Base-by-base conservation (phyloP, 2,329 filamentous ascomycete genomes). In the Diaporthe capsici region DNA sequence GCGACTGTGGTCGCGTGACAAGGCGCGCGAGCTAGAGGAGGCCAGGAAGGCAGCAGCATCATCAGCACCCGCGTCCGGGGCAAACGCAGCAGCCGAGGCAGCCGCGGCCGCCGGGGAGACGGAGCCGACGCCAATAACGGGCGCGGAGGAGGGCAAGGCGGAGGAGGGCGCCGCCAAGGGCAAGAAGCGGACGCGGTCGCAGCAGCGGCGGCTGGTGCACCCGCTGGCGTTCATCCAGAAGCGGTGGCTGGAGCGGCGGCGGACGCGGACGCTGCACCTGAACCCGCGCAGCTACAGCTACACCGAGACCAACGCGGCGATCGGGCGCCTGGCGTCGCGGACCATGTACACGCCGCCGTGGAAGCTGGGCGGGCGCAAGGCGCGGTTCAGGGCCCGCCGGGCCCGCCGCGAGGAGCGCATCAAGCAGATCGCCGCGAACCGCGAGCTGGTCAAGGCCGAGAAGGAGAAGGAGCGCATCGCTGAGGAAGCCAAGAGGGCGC, bases 301-400 rank as follows among this genome's bases (percentile, higher is more conserved):
- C 83, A 86, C 87, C 71, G 90, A 92, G 84, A 88, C 90, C 80
- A 91, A 90, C 84, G 90, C 89, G 86, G 85, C 87, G 37, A 89
- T 92, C 65, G 90, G 90, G 17, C 86, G 87, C 13, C 84, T 92
- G 65, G 87, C 88, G 37, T 83, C 85, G 71, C 85, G 84, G 78
- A 89, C 88, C 77, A 89, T 88, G 80, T 86, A 87, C 28, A 84
- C 87, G 74, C 84, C 87, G 74, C 86, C 87, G 34, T 88, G 87
- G 77, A 85, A 87, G 73, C 87, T 88, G 80, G 84, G 86, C 31
- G 88, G 88, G 76, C 84, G 90, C 63, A 88, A 88, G 81, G 85
- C 87, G 78, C 86, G 84, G 80, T 85, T 90, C 80, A 83, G 88
- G 57, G 58, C 73, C 20, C 78, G 73, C 42, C 76, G 47, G 58